Evolutionary conservation across 2,329 filamentous ascomycete genomes (phyloP).

Genomic region (Fonsecaea monophora): DNA sequence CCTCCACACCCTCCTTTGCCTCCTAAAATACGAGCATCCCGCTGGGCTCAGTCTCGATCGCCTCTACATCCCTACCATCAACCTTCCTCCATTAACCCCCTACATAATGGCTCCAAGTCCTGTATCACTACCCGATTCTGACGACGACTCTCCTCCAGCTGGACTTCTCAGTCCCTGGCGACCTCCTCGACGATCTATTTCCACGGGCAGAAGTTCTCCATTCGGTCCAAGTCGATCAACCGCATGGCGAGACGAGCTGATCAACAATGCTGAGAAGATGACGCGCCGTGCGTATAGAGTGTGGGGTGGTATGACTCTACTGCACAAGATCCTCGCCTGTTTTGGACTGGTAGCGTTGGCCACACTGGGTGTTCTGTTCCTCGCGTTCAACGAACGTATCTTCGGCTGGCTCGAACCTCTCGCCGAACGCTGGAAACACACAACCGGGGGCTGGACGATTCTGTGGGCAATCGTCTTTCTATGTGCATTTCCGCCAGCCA

Average conservation of each 20-base stretch:
- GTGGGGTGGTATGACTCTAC: slow-evolving; percentile 52
- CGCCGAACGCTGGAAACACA: slow-evolving; percentile 76
- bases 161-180: slow-evolving; percentile 60
- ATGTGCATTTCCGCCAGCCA: slow-evolving; percentile 83
- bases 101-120: slow-evolving; percentile 23
- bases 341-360: slow-evolving; percentile 59
- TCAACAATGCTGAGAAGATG: slow-evolving; percentile 47
- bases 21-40: not conserved
- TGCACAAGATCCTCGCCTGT: slow-evolving; percentile 68
- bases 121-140: slow-evolving; percentile 40
- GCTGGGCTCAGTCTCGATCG: not conserved
- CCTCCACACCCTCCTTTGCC: not conserved
- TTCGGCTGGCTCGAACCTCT: slow-evolving; percentile 76
- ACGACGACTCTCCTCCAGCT: slow-evolving; percentile 38
- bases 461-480: slow-evolving; percentile 76
- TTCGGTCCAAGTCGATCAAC: slow-evolving; percentile 45
- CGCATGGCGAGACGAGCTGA: slow-evolving; percentile 47
- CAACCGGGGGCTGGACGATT: slow-evolving; percentile 74
- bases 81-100: slow-evolving; percentile 4
- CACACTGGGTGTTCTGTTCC: slow-evolving; percentile 68
- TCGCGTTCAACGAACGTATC: slow-evolving; percentile 80
- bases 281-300: slow-evolving; percentile 45
- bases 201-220: slow-evolving; percentile 50
- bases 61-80: not conserved
- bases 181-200: slow-evolving; percentile 47